phyloP scores from a whole-genome alignment of 345 rosid species.

The Brassica cretica region DNA sequence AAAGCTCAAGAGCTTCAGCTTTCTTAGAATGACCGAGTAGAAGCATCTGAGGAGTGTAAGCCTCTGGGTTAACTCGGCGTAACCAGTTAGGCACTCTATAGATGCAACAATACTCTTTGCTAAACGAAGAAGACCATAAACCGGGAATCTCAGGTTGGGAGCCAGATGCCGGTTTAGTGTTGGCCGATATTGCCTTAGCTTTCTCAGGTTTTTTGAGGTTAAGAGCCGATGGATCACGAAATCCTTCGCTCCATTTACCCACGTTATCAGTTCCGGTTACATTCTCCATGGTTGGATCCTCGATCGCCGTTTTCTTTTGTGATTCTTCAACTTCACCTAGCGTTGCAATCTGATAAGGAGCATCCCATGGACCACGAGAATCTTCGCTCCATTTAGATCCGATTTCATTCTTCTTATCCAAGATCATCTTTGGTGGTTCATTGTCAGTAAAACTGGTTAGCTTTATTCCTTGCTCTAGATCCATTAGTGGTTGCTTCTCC shows the following conservation, averaged over 20 bases:
- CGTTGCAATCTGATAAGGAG: neutral
- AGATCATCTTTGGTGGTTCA: neutral
- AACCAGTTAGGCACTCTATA: conserved; percentile 31
- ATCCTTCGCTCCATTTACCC: conserved; percentile 27
- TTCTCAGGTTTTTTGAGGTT: conserved; percentile 1
- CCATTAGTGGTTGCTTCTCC: conserved; percentile 24
- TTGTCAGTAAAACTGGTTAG: neutral
- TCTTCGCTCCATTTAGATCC: conserved; percentile 30
- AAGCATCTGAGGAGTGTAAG: conserved; percentile 39
- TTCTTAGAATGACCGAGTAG: conserved; percentile 36
- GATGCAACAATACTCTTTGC: conserved; percentile 28
- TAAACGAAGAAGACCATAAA: conserved; percentile 27
- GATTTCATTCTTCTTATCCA: neutral
- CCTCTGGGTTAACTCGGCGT: conserved; percentile 31
- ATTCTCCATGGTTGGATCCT: neutral
- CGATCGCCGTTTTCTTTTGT: neutral
- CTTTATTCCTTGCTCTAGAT: conserved; percentile 12
- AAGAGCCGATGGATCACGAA: neutral
- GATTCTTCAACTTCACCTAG: neutral
- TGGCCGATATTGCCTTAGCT: neutral
- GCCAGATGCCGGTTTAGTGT: conserved; percentile 1
- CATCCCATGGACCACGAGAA: neutral
- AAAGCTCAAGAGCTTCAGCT: conserved; percentile 15
- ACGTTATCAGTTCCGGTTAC: neutral
- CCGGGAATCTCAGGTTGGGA: conserved; percentile 1